Evolutionary conservation across 1,139 yeast genomes (phyloP), one percentile per base, ranked within the genome.

Genomic region (Protomyces macrosporus): DNA sequence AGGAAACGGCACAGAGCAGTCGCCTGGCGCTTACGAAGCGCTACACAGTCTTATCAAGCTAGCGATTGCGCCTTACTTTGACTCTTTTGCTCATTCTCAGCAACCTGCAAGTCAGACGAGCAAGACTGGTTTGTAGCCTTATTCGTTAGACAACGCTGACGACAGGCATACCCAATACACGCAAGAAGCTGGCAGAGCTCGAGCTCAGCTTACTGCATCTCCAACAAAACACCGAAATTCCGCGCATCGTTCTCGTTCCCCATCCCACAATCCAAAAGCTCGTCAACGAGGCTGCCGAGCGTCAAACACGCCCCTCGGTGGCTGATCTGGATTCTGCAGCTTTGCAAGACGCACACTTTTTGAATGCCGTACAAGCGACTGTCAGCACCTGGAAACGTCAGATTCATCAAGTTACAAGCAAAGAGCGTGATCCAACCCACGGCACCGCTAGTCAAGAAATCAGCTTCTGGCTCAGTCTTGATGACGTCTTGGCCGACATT

Each of bases 381-480:
- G 93, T 86, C 3, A 88, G 88, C 69, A 78, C 78, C 9, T 90
- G 97, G 97, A 82, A 86, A 33, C 81, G 79, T 66, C 82, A 83
- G 53, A 82, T 86, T 10, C 88, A 85, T 68, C 74, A 79, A 0
- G 76, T 89, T 6, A 82, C 91, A 0, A 76, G 77, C 40, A 72
- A 86, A 53, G 73, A 79, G 35, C 74, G 80, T 4, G 81, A 81
- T 40, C 84, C 88, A 0, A 68, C 75, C 1, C 84, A 82, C 54
- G 90, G 89, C 0, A 77, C 82, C 0, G 83, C 90, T 0, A 70
- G 77, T 0, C 93, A 88, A 63, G 97, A 91, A 71, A 79, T 87
- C 10, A 83, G 81, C 61, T 91, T 88, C 70, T 91, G 98, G 97
- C 77, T 78, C 32, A 82, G 90, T 0, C 79, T 88, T 78, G 95